Percentiles rank a stretch among this genome's conserved stretches.
phyloP scores from a whole-genome alignment of 108 stramenopile genomes.

The Conticribra guillardii region DNA sequence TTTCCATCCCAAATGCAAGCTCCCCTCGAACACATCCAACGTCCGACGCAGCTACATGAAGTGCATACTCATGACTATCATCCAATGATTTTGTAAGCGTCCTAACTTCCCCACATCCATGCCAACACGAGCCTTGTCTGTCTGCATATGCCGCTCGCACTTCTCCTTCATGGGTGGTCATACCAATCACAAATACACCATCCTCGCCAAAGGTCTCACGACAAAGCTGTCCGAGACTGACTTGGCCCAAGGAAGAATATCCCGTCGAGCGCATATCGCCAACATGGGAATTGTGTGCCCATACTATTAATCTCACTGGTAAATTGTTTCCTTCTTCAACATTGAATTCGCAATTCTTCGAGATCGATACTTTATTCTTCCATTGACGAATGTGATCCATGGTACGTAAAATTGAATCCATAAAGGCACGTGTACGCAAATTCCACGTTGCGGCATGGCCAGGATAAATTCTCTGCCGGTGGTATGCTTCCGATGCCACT shows the following conservation, averaged over 20 bases:
- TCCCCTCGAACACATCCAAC: background rate
- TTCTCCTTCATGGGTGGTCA: slow-evolving; percentile 20
- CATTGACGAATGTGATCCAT: background rate
- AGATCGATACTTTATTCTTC: too few species aligned
- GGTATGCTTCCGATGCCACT: slow-evolving; percentile 21
- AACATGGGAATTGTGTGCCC: slow-evolving; percentile 33
- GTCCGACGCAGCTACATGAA: background rate
- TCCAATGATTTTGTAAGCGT: background rate
- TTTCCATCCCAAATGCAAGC: too few species aligned
- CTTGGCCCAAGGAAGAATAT: slow-evolving; percentile 14
- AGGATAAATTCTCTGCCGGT: slow-evolving; percentile 17
- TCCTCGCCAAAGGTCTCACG: slow-evolving; percentile 12
- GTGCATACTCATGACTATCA: slow-evolving; percentile 16
- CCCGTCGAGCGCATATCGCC: slow-evolving; percentile 24
- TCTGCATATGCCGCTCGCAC: slow-evolving; percentile 18
- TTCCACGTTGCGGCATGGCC: slow-evolving; percentile 20
- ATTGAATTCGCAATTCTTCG: too few species aligned
- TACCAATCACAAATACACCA: slow-evolving; percentile 15
- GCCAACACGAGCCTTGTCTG: slow-evolving; percentile 19
- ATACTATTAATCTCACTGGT: slow-evolving; percentile 10
- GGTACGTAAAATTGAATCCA: slow-evolving; percentile 1
- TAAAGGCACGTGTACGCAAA: background rate
- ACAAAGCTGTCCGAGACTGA: slow-evolving; percentile 24
- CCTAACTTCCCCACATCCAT: background rate
- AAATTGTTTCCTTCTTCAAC: background rate